These are phyloP conservation scores for Geotrichum siamense DNA, from an alignment of 1,139 yeast genomes.

Conservation along the genomic window DNA sequence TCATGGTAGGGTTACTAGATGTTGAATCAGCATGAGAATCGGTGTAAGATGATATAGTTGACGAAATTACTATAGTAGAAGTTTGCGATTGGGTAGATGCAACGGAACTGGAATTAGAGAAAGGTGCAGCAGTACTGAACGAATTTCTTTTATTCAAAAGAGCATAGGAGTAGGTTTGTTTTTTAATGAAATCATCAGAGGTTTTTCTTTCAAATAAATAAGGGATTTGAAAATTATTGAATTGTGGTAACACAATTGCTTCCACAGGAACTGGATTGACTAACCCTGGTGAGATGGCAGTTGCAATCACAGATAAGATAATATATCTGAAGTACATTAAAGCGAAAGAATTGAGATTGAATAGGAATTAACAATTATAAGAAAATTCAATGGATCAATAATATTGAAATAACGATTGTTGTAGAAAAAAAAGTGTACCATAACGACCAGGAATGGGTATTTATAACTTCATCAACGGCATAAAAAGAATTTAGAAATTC, in stretches of 20 bases:
- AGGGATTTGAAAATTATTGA: not conserved
- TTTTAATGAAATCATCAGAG: not conserved
- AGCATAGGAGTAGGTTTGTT: not conserved
- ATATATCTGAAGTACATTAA: not conserved
- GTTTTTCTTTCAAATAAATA: not conserved
- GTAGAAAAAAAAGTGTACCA: not conserved
- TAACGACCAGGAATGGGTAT: not conserved
- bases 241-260: not conserved
- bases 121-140: not conserved
- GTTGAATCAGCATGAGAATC: slow-evolving; percentile 18
- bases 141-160: not conserved
- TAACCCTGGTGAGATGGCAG: not conserved
- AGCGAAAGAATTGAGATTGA: not conserved
- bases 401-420: not conserved
- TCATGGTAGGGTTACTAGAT: not conserved
- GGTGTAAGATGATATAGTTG: slow-evolving; percentile 16
- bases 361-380: not conserved
- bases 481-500: not conserved
- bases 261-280: not conserved
- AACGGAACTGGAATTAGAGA: not conserved
- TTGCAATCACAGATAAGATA: not conserved
- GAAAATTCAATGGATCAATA: not conserved
- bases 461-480: not conserved
- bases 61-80: not conserved
- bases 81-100: not conserved